Conservation (phyloP, 441 rosid species). For the Euphorbia celastroides region DNA sequence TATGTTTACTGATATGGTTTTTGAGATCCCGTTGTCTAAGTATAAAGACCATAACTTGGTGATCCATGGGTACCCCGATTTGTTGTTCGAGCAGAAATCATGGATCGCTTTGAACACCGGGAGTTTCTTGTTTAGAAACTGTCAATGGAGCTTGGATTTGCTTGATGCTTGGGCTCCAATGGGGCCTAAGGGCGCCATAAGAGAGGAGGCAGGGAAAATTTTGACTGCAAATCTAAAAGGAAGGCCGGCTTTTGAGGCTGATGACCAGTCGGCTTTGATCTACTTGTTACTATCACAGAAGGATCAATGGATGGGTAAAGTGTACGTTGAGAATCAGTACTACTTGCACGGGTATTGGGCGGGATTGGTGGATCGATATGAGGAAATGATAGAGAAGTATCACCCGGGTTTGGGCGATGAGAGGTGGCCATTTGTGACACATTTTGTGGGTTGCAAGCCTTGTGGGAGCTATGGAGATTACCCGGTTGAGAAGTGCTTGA, state of each 20-base stretch:
- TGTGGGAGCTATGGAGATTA: slow-evolving; percentile 98
- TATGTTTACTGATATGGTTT: slow-evolving; percentile 88
- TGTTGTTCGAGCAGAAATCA: slow-evolving; percentile 76
- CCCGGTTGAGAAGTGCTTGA: slow-evolving; percentile 82
- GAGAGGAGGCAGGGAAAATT: slow-evolving; percentile 90
- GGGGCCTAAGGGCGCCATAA: slow-evolving; percentile 85
- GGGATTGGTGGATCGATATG: slow-evolving; percentile 88
- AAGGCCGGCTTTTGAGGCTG: slow-evolving; percentile 92
- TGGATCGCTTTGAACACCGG: slow-evolving; percentile 98
- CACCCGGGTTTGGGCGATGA: slow-evolving; percentile 95
- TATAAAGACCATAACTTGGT: slow-evolving; percentile 67
- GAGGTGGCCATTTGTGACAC: slow-evolving; percentile 98
- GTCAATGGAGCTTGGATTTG: slow-evolving; percentile 93
- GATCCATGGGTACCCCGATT: slow-evolving; percentile 86
- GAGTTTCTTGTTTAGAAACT: slow-evolving; percentile 82
- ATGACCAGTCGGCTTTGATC: slow-evolving; percentile 94
- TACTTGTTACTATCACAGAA: slow-evolving; percentile 79
- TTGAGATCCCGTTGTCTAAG: slow-evolving; percentile 66
- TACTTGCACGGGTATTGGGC: slow-evolving; percentile 97
- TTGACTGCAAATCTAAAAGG: slow-evolving; percentile 86
- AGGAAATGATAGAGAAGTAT: slow-evolving; percentile 95
- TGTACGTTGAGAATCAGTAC: slow-evolving; percentile 87
- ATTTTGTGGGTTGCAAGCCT: slow-evolving; percentile 97
- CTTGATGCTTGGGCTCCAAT: slow-evolving; percentile 96
- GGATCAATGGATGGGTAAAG: slow-evolving; percentile 83